Percentiles rank a stretch among this genome's conserved stretches.
Evolutionary conservation across 192 early-diverging fungal species (phyloP).

Genomic region (Coemansia sp.): DNA sequence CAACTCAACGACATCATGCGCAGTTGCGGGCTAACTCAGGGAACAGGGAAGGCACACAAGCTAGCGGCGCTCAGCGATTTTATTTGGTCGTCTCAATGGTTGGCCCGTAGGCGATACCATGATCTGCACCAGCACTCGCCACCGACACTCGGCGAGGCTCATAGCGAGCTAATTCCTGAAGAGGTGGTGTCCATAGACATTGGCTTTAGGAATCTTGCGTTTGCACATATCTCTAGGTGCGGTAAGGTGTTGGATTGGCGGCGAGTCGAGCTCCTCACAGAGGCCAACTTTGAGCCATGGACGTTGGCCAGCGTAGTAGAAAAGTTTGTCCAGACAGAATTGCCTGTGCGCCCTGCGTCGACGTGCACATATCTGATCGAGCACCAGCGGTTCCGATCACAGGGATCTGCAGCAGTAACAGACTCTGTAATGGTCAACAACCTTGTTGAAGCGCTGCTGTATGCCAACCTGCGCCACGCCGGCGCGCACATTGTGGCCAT

Average conservation of each 20-base stretch:
- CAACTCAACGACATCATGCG: constrained; percentile 43
- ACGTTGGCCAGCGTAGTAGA: constrained; percentile 36
- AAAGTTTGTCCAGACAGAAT: constrained; percentile 28
- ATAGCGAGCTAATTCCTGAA: constrained; percentile 28
- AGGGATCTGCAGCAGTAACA: constrained; percentile 52
- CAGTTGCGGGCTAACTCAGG: constrained; percentile 41
- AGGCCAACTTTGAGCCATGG: constrained; percentile 53
- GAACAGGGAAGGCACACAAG: constrained; percentile 36
- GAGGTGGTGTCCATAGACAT: constrained; percentile 58
- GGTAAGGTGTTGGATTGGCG: constrained; percentile 46
- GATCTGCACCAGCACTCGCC: constrained; percentile 10
- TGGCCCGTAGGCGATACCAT: constrained; percentile 27
- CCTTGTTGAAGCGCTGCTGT: constrained; percentile 54
- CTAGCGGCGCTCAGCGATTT: constrained; percentile 34
- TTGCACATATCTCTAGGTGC: constrained; percentile 36
- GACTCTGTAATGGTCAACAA: constrained; percentile 57
- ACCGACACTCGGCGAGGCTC: constrained; percentile 5
- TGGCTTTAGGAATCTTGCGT: constrained; percentile 55
- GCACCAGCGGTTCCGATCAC: constrained; percentile 56
- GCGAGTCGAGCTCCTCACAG: constrained; percentile 43
- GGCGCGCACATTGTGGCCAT: constrained; percentile 41
- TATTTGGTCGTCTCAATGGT: constrained; percentile 33
- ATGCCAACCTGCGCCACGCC: constrained; percentile 40
- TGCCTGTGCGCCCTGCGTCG: constrained; percentile 31
- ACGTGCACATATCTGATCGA: constrained; percentile 51